Evolutionary conservation across 2,329 filamentous ascomycete genomes (phyloP).

Genomic region (Nothophaeocryptopus gaeumannii): DNA sequence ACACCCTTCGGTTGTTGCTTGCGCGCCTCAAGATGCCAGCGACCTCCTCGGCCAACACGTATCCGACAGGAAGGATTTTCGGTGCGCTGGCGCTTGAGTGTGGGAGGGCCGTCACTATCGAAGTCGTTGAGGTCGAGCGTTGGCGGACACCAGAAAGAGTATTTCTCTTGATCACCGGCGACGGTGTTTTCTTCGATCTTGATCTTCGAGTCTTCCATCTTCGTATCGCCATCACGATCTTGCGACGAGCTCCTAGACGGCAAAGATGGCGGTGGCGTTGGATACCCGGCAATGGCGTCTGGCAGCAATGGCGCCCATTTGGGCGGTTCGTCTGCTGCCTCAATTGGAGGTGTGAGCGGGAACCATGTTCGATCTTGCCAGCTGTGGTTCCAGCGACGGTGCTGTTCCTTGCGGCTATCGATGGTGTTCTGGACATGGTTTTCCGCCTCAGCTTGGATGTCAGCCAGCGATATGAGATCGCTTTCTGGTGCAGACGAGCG

Average conservation of each 20-base stretch:
- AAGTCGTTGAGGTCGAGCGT: conserved; percentile 8
- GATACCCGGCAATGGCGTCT: conserved; percentile 33
- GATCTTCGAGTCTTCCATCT: conserved; percentile 33
- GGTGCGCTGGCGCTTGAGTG: conserved; percentile 19
- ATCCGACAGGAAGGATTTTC: conserved; percentile 68
- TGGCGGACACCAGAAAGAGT: conserved; percentile 19
- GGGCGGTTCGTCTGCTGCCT: conserved; percentile 40
- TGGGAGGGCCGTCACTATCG: conserved; percentile 15
- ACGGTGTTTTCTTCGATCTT: conserved; percentile 20
- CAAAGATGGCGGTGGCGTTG: conserved; percentile 48
- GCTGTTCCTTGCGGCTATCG: conserved; percentile 81
- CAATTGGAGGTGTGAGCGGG: conserved; percentile 75
- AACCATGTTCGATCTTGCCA: conserved; percentile 84
- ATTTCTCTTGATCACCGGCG: conserved; percentile 14
- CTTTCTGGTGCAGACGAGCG: conserved; percentile 66
- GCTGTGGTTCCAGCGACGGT: conserved; percentile 86
- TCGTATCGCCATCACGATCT: conserved; percentile 39
- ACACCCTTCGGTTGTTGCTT: conserved; percentile 27
- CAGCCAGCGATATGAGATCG: conserved; percentile 73
- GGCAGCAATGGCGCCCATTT: conserved; percentile 31
- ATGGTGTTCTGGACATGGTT: conserved; percentile 78
- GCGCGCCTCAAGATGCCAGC: conserved; percentile 75
- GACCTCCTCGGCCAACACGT: conserved; percentile 78
- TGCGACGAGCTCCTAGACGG: conserved; percentile 40
- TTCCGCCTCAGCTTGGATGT: conserved; percentile 76